Percentiles rank a stretch among this genome's conserved stretches.
Evolutionary conservation across 495 filamentous ascomycete species (phyloP).

Genomic region (Neurospora sp.): DNA sequence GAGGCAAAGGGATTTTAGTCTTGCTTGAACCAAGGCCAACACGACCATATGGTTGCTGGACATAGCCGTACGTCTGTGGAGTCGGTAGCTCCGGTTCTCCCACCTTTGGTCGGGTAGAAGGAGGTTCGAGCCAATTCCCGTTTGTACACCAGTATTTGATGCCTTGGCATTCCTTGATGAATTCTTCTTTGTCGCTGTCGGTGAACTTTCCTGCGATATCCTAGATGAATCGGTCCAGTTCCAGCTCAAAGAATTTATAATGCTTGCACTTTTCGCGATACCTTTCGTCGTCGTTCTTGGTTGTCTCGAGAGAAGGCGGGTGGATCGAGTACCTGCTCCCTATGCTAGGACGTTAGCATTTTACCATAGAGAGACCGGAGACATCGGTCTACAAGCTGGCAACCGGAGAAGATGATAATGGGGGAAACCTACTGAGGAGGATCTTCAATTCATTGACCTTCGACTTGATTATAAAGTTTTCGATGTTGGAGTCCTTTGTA

Average conservation of each 20-base stretch:
- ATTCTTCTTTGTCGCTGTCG: not conserved
- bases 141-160: not conserved
- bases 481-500: not conserved
- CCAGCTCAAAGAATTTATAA: not conserved
- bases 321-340: too few relatives aligned
- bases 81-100: not conserved
- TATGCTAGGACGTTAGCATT: not conserved
- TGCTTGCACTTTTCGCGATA: not conserved
- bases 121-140: not conserved
- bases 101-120: not conserved
- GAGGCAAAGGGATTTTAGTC: not conserved
- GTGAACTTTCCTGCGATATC: not conserved
- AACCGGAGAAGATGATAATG: not conserved
- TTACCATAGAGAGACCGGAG: not conserved
- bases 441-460: not conserved
- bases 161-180: not conserved
- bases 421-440: not conserved
- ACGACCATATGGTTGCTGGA: not conserved
- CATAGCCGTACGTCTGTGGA: not conserved
- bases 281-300: not conserved
- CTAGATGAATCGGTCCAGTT: not conserved
- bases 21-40: not conserved
- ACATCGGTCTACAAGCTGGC: not conserved
- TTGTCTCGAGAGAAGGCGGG: not conserved
- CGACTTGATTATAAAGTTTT: not conserved